Base-by-base conservation (phyloP, 306 rosid species). In the Vigna unguiculata region DNA sequence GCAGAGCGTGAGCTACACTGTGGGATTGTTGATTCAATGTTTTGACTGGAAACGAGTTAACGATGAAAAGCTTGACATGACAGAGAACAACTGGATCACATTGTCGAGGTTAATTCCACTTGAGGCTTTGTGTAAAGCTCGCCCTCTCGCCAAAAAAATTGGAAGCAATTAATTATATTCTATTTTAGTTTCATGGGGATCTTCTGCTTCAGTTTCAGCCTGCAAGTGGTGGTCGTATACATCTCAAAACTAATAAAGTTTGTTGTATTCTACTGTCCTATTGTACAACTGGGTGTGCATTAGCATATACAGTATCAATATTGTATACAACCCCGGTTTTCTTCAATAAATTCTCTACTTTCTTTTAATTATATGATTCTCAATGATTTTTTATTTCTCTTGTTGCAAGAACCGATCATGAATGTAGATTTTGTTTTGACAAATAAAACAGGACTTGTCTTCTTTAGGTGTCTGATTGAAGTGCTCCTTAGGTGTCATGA, bases 41-140 rank as follows among this genome's bases (percentile, higher is more conserved):
- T 74, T 74, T 74, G 78, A 74, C 9, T 74, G 69, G 78, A 74
- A 74, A 11, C 19, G 78, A 9, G 59, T 9, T 1, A 46, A 19
- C 11, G 69, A 59, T 7, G 45, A 74, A 28, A 28, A 74, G 5
- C 43, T 74, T 45, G 69, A 58, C 12, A 58, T 74, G 78, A 45
- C 14, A 0, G 69, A 74, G 47, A 52, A 7, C 2, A 59, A 45
- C 12, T 52, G 69, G n/a, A 10, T 74, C 2, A 59, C 69, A 19
- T 28, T 74, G 69, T 51, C 78, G 1, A 58, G 19, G 58, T 1
- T 9, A 3, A 25, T 28, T 74, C 78, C 78, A 3, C 46, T 74
- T 1, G 3, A 10, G 32, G 78, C 46, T 1, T 43, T 74, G 78
- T 74, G 78, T 4, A 74, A 46, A 45, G 45, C 78, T 0, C 78